Evolutionary conservation across 441 rosid species (phyloP).

Genomic region (Corymbia citriodora): DNA sequence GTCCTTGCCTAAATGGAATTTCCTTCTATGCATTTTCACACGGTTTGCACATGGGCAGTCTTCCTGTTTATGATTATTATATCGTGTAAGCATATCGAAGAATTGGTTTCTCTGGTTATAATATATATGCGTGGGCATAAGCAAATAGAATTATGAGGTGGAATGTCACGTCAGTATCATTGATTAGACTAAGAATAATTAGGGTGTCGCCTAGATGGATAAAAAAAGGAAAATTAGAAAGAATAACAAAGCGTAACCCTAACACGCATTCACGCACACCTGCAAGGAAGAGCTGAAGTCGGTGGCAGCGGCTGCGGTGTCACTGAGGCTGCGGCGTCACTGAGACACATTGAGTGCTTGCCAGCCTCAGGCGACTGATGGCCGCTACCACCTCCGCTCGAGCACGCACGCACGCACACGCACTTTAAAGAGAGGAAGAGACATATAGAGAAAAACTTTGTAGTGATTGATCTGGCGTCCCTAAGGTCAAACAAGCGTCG

Average conservation of each 20-base stretch:
- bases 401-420: not conserved
- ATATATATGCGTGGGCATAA: rapidly evolving
- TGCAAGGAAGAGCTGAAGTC: not conserved
- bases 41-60: not conserved
- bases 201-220: not conserved
- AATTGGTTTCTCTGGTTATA: not conserved
- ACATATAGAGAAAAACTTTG: no score
- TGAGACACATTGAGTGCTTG: not conserved
- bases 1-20: not conserved
- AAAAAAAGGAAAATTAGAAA: not conserved
- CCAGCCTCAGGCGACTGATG: not conserved
- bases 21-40: not conserved
- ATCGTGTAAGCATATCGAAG: not conserved
- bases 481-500: no score
- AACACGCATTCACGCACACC: not conserved
- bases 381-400: not conserved
- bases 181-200: not conserved
- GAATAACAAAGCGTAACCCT: not conserved
- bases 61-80: not conserved
- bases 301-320: rapidly evolving
- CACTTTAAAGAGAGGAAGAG: no score
- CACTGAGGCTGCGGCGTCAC: rapidly evolving
- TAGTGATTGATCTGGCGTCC: no score
- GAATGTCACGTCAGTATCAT: not conserved
- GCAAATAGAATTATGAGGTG: not conserved